Evolutionary conservation across 768 basidiomycete species (phyloP), one percentile per base, ranked within the genome.

Genomic region (Leccinum variicolor): DNA sequence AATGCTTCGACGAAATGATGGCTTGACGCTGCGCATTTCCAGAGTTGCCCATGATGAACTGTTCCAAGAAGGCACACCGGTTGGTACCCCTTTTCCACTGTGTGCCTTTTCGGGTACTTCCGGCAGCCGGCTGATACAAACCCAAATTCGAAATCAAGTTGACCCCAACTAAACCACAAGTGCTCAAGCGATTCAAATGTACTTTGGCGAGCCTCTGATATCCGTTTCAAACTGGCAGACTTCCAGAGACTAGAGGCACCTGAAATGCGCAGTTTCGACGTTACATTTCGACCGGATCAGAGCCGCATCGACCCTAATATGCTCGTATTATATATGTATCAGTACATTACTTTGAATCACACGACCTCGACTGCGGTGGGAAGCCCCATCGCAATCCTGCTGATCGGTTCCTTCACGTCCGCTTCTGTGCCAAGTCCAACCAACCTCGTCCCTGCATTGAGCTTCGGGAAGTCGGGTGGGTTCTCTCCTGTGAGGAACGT

Each of bases 381-480:
- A 54, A 81, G 69, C n/a, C 80, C 79, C 81, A 82, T 81, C 52
- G 78, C 78, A 3, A 70, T 62, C 64, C 72, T 71, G 3, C 74
- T 74, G 3, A 75, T 59, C 6, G 67, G 62, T 23, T 60, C 66
- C 21, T 66, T 56, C 47, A 83, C 69, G 53, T 84, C 80, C 4
- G 64, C 68, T 15, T 72, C 73, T 26, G 56, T 62, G 2, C 79
- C 81, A 7, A 76, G 69, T n/a, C 77, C 76, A 10, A 69, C 63
- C 59, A 77, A 77, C 3, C 59, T 59, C 43, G 65, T 69, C 59
- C 79, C 81, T 21, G 77, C 76, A 41, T 69, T 58, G 25, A 79
- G 76, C 58, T 78, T 70, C 0, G 81, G 84, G 72, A 87, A 92
- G 66, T 93, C 91, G 4, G 89, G 87, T 8, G 89, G 88, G 23